Evolutionary conservation across 352 stramenopile species (phyloP).

Genomic region (Phytopythium oedochilum): DNA sequence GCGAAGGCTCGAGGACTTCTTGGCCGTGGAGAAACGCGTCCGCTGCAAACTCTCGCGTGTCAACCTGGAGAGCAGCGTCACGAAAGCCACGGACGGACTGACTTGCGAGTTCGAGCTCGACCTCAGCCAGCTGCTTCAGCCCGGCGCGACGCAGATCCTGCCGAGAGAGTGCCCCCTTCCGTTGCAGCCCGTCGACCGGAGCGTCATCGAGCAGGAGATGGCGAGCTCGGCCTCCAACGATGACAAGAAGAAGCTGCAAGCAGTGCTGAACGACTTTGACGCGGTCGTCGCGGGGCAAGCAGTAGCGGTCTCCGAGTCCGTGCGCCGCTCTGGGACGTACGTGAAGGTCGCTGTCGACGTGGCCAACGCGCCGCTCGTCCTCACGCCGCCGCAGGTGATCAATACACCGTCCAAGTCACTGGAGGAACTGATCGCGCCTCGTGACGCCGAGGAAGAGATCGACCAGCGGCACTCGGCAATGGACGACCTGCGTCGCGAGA

Average conservation of each 20-base stretch:
- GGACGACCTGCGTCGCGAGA: slow-evolving; percentile 45
- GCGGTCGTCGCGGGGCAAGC: slow-evolving; percentile 19
- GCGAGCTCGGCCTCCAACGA: slow-evolving; percentile 41
- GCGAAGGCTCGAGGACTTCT: slow-evolving; percentile 33
- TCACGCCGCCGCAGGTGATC: slow-evolving; percentile 21
- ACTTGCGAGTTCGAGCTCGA: slow-evolving; percentile 27
- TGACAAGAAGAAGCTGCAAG: slow-evolving; percentile 74
- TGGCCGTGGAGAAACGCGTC: slow-evolving; percentile 43
- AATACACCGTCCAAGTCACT: slow-evolving; percentile 26
- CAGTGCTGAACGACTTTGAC: slow-evolving; percentile 62
- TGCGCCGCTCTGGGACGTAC: slow-evolving; percentile 18
- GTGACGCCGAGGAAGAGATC: slow-evolving; percentile 39
- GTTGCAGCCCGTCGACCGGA: slow-evolving; percentile 28
- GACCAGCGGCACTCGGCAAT: slow-evolving; percentile 38
- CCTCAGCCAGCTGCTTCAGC: slow-evolving; percentile 26
- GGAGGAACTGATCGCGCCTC: slow-evolving; percentile 43
- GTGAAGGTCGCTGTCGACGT: slow-evolving; percentile 28
- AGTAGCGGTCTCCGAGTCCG: slow-evolving; percentile 15
- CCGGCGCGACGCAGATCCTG: slow-evolving; percentile 19
- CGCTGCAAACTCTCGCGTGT: slow-evolving; percentile 26
- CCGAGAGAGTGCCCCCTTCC: slow-evolving; percentile 10
- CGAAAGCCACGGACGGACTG: slow-evolving; percentile 25
- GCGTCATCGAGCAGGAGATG: slow-evolving; percentile 57
- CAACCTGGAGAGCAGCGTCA: slow-evolving; percentile 16
- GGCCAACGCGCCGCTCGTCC: slow-evolving; percentile 28